These are phyloP conservation scores for Linum usitatissimum DNA, from an alignment of 345 rosid species.

Conservation along the genomic window DNA sequence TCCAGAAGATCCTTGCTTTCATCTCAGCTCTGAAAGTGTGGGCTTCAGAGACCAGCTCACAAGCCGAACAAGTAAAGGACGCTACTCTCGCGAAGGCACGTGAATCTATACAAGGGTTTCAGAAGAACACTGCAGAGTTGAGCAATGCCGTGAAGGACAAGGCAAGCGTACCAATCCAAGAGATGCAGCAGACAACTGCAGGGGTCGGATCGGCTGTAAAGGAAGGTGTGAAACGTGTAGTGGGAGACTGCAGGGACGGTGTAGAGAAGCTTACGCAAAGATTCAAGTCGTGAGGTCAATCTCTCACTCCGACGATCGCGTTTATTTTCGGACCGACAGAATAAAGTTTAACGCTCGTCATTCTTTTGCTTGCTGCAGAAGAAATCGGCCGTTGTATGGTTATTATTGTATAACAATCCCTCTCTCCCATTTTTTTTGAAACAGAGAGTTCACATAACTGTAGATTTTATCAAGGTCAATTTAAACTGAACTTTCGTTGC, in stretches of 20 bases:
- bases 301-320: too few species aligned
- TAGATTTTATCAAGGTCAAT: too few species aligned
- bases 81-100: slow-evolving; percentile 23
- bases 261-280: slow-evolving; percentile 59
- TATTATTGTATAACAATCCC: neutral
- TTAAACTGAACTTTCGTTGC: too few species aligned
- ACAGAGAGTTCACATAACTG: neutral
- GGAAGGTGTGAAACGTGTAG: slow-evolving; percentile 49
- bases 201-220: slow-evolving; percentile 35
- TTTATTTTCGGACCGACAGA: slow-evolving; percentile 1
- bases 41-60: slow-evolving; percentile 19
- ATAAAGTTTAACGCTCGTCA: slow-evolving; percentile 9
- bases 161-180: neutral
- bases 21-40: slow-evolving; percentile 37
- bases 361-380: slow-evolving; percentile 5
- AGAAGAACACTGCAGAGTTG: too few species aligned
- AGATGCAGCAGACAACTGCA: slow-evolving; percentile 42
- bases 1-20: slow-evolving; percentile 34
- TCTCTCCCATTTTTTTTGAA: neutral
- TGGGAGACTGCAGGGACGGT: slow-evolving; percentile 50
- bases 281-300: slow-evolving; percentile 34
- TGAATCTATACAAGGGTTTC: slow-evolving; percentile 23
- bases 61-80: slow-evolving; percentile 10
- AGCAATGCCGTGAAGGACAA: neutral
- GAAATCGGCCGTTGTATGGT: neutral